Percentiles rank a stretch among this genome's conserved stretches.
Conservation (phyloP, 306 rosid genomes). For the Casuarina cunninghamiana region DNA sequence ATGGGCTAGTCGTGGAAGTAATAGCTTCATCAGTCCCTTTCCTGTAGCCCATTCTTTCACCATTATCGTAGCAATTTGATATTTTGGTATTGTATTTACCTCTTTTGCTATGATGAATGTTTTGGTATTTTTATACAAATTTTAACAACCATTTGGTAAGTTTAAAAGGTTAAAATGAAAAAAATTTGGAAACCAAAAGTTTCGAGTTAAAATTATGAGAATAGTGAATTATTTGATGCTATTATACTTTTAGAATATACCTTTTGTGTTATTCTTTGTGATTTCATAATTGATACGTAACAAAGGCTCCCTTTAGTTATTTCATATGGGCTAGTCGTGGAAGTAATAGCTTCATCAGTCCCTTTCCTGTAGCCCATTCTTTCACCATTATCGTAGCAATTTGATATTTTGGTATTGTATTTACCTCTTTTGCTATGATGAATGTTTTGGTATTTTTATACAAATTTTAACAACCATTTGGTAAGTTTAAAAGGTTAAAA, state of each 20-base stretch:
- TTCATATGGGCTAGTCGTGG: slow-evolving; percentile 89
- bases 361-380: slow-evolving; percentile 17
- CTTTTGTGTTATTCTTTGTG: too few species aligned
- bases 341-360: slow-evolving; percentile 47
- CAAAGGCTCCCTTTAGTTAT: too few species aligned
- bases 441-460: not conserved
- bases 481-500: not conserved
- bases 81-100: not conserved
- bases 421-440: not conserved
- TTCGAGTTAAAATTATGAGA: not conserved
- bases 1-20: slow-evolving; percentile 97
- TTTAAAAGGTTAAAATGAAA: not conserved
- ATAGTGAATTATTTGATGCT: not conserved
- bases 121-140: not conserved
- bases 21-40: slow-evolving; percentile 27
- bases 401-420: not conserved
- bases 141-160: not conserved
- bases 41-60: not conserved
- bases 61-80: not conserved
- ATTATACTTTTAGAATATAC: too few species aligned
- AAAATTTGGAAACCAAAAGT: not conserved
- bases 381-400: not conserved
- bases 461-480: not conserved
- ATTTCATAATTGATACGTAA: too few species aligned
- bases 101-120: too few species aligned